Evolutionary conservation across 768 basidiomycete genomes (phyloP).

Genomic region (Cystofilobasidium ferigula): DNA sequence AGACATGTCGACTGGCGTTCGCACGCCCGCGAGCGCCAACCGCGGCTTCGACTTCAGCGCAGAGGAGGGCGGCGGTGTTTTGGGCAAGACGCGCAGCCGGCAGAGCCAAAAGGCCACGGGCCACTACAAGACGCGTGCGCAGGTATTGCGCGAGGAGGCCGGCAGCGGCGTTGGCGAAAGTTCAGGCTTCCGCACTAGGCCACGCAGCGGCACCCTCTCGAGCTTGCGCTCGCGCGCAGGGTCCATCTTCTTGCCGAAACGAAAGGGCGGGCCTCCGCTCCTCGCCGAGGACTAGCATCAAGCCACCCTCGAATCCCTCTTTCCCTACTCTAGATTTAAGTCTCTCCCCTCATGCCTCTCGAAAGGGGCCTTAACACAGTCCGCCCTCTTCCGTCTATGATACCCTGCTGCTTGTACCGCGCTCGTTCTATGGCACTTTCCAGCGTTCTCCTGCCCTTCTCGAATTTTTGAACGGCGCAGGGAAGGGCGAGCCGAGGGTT

Average conservation of each 20-base stretch:
- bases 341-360: not conserved
- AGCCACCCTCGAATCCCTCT: not conserved
- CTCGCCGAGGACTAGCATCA: not conserved
- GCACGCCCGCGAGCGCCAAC: not conserved
- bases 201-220: slow-evolving; percentile 18
- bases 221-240: slow-evolving; percentile 20
- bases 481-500: too few relatives aligned
- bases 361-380: too few relatives aligned
- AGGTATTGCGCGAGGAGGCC: slow-evolving; percentile 10
- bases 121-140: not conserved
- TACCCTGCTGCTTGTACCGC: too few relatives aligned
- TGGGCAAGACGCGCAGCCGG: slow-evolving; percentile 8
- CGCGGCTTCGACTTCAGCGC: slow-evolving; percentile 21
- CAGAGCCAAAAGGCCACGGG: not conserved
- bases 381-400: too few relatives aligned
- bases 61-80: slow-evolving; percentile 25
- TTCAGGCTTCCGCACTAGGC: not conserved
- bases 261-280: not conserved
- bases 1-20: slow-evolving; percentile 13
- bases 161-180: not conserved
- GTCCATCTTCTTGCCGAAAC: slow-evolving; percentile 19
- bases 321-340: not conserved
- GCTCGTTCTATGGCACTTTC: too few relatives aligned
- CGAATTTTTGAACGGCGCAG: too few relatives aligned
- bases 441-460: too few relatives aligned